Conservation (phyloP, 2,329 filamentous ascomycete species). For the Xylariomycetidae sp. region DNA sequence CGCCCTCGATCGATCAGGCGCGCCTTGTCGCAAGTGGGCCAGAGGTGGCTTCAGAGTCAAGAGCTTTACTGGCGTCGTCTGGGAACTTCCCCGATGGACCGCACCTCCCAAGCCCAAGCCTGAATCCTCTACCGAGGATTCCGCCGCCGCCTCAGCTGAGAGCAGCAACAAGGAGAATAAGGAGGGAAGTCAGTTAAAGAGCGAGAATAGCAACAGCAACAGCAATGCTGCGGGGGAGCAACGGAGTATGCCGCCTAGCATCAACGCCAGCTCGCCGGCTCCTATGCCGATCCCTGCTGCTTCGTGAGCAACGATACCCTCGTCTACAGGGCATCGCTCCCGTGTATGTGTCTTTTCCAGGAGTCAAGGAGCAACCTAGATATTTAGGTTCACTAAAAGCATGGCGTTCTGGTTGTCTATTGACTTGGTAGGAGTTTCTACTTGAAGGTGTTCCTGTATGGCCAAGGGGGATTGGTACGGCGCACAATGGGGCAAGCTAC, state of each 20-base stretch:
- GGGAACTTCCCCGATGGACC: constrained; percentile 28
- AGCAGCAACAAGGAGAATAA: constrained; percentile 62
- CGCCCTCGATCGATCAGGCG: constrained; percentile 85
- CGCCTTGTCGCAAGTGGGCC: constrained; percentile 88
- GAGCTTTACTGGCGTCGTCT: constrained; percentile 58
- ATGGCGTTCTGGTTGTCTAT: constrained; percentile 28
- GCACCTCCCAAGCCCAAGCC: constrained; percentile 58
- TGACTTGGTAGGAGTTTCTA: constrained; percentile 8
- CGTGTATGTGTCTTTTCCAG: constrained; percentile 12
- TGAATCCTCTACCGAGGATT: constrained; percentile 41
- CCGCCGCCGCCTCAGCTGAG: constrained; percentile 40
- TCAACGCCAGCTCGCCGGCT: constrained; percentile 48
- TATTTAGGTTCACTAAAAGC: constrained; percentile 20
- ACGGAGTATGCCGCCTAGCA: constrained; percentile 43
- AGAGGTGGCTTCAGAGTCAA: constrained; percentile 79
- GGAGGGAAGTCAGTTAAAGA: constrained; percentile 48
- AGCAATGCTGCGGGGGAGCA: constrained; percentile 47
- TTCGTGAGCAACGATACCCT: constrained; percentile 22
- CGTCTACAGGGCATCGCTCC: too few relatives aligned
- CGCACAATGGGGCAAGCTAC: too few relatives aligned
- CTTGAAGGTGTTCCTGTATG: background rate
- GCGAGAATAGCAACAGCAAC: constrained; percentile 34
- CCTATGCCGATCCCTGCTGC: constrained; percentile 44
- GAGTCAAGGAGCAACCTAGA: constrained; percentile 18
- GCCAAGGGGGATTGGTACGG: background rate